phyloP scores from a whole-genome alignment of 345 rosid species.

The Moringa oleifera region DNA sequence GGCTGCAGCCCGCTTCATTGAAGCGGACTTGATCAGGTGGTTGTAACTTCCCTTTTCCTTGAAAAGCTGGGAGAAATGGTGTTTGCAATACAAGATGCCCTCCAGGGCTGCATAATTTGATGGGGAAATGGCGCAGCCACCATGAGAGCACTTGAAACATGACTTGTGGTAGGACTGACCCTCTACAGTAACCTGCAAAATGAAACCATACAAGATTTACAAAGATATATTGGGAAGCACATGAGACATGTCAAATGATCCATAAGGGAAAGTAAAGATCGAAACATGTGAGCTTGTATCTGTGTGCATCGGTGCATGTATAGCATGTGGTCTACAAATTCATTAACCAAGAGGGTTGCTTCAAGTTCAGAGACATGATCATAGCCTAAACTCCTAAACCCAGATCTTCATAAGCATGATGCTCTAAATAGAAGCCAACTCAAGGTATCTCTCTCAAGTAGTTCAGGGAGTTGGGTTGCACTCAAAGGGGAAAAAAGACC shows the following conservation, averaged over 20 bases:
- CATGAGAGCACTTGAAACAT: conserved; percentile 94
- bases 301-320: no score
- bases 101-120: conserved; percentile 98
- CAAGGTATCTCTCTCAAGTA: neutral
- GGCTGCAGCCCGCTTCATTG: conserved; percentile 64
- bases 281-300: no score
- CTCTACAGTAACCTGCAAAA: conserved; percentile 80
- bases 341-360: no score
- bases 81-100: conserved; percentile 90
- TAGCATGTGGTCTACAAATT: no score
- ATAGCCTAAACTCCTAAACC: neutral
- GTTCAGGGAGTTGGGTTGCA: no score
- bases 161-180: conserved; percentile 83
- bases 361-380: no score
- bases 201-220: no score
- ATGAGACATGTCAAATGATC: no score
- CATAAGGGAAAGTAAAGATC: no score
- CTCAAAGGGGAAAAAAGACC: no score
- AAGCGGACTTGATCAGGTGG: conserved; percentile 79
- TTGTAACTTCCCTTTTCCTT: conserved; percentile 98
- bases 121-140: conserved; percentile 90
- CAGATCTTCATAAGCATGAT: neutral
- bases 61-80: conserved; percentile 95
- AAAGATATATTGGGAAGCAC: no score
- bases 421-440: neutral